phyloP scores from a whole-genome alignment of 208 protist species.

The Leishmania aethiopica region DNA sequence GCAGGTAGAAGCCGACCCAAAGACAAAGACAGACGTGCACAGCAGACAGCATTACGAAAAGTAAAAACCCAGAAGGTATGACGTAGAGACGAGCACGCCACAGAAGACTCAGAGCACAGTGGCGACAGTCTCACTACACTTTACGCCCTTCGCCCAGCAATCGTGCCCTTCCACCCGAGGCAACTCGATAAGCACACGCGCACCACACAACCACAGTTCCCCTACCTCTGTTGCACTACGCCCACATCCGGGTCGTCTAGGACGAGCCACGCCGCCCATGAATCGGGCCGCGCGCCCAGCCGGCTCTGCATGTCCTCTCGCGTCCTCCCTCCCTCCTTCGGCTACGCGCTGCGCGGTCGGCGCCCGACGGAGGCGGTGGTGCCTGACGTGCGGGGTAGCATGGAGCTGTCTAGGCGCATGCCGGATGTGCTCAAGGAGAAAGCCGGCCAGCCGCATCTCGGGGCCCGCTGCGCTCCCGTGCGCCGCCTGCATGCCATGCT shows the following conservation, averaged over 20 bases:
- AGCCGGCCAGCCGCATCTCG: neutral
- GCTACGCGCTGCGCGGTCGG: neutral
- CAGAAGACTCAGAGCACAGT: too few relatives aligned
- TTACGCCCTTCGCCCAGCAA: neutral
- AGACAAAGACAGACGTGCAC: too few relatives aligned
- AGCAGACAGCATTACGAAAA: too few relatives aligned
- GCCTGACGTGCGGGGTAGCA: neutral
- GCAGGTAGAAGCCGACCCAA: too few relatives aligned
- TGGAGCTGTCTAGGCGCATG: neutral
- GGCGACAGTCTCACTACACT: neutral
- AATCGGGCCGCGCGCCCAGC: neutral
- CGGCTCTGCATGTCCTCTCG: neutral
- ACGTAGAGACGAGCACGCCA: accelerated
- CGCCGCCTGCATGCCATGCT: neutral
- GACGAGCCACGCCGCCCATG: neutral
- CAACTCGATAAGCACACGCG: neutral
- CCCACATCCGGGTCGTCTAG: neutral
- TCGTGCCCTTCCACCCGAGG: too few relatives aligned
- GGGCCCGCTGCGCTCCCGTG: neutral
- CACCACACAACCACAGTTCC: too few relatives aligned
- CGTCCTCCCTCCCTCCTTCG: neutral
- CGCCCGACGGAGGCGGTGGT: neutral
- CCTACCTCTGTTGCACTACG: neutral
- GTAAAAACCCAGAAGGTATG: too few relatives aligned
- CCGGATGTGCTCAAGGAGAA: neutral